Conservation (phyloP, 495 filamentous ascomycete genomes). For the Cryomyces antarcticus region DNA sequence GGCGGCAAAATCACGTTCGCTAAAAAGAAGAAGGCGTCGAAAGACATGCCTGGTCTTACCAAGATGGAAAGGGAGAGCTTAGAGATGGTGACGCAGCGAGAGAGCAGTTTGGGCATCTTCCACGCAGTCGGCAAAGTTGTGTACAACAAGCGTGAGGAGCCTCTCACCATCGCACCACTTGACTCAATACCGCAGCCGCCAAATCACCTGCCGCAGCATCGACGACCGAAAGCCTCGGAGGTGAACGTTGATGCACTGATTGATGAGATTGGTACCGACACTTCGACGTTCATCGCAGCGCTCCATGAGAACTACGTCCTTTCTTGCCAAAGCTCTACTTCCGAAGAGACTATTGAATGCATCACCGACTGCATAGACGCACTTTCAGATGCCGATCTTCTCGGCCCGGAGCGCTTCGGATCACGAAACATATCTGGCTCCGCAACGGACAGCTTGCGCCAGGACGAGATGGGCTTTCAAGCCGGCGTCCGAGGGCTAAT, state of each 20-base stretch:
- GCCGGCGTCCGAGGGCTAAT: conserved; percentile 65
- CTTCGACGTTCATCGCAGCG: conserved; percentile 70
- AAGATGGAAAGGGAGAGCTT: conserved; percentile 52
- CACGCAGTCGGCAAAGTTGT: conserved; percentile 90
- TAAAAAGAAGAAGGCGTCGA: conserved; percentile 36
- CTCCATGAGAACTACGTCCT: conserved; percentile 86
- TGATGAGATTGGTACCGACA: conserved; percentile 79
- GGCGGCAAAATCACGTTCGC: conserved; percentile 42
- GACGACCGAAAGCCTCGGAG: conserved; percentile 44
- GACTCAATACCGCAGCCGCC: conserved; percentile 31
- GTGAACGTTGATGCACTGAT: conserved; percentile 55
- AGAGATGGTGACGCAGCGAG: conserved; percentile 58
- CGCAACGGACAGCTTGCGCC: conserved; percentile 53
- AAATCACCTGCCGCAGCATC: conserved; percentile 36
- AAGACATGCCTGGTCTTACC: conserved; percentile 36
- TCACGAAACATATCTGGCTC: conserved; percentile 23
- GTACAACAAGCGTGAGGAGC: conserved; percentile 65
- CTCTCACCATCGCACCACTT: conserved; percentile 4
- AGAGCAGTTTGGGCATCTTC: conserved; percentile 77
- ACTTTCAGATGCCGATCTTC: conserved; percentile 70
- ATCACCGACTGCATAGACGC: conserved; percentile 55
- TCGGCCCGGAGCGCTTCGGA: conserved; percentile 33
- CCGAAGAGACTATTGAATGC: conserved; percentile 45
- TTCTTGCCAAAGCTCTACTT: conserved; percentile 48
- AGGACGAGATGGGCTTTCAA: conserved; percentile 85